A percentile compares a stretch with the other conserved stretches of the same genome.
phyloP scores from a whole-genome alignment of 2,329 filamentous ascomycete species.

The Arthroderma sp. region DNA sequence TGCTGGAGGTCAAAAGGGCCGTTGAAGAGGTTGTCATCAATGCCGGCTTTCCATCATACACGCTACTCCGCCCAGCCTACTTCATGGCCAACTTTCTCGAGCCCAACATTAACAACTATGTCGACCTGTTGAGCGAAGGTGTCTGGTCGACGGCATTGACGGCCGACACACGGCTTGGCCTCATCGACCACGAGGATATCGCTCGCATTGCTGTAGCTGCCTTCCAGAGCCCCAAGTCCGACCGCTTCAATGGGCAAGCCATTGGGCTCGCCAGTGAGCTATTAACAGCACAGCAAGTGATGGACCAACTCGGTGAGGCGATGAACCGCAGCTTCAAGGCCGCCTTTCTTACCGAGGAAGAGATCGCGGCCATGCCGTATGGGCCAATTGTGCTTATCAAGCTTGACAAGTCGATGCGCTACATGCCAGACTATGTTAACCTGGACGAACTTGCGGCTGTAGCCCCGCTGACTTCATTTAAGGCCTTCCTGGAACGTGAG shows the following conservation, averaged over 20 bases:
- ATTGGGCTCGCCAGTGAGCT: not conserved
- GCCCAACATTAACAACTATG: not conserved
- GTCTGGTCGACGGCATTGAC: not conserved
- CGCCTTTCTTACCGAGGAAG: not conserved
- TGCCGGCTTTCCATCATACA: not conserved
- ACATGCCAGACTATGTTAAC: not conserved
- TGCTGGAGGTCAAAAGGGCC: not conserved
- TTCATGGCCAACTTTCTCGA: not conserved
- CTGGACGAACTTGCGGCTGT: not conserved
- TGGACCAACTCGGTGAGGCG: not conserved
- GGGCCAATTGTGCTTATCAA: not conserved
- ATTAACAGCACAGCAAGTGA: not conserved
- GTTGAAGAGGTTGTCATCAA: not conserved
- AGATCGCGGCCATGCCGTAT: not conserved
- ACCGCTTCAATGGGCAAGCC: no score
- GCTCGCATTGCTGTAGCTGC: not conserved
- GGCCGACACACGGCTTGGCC: slow-evolving; percentile 3
- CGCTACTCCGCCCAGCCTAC: not conserved
- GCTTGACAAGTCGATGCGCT: not conserved
- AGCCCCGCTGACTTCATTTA: no score
- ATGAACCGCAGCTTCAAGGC: not conserved
- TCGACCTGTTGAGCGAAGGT: not conserved
- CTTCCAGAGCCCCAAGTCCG: not conserved
- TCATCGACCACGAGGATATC: slow-evolving; percentile 1
- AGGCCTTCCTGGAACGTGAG: no score